Evolutionary conservation across 352 stramenopile genomes (phyloP).

Genomic region (Globisporangium iwayamae): DNA sequence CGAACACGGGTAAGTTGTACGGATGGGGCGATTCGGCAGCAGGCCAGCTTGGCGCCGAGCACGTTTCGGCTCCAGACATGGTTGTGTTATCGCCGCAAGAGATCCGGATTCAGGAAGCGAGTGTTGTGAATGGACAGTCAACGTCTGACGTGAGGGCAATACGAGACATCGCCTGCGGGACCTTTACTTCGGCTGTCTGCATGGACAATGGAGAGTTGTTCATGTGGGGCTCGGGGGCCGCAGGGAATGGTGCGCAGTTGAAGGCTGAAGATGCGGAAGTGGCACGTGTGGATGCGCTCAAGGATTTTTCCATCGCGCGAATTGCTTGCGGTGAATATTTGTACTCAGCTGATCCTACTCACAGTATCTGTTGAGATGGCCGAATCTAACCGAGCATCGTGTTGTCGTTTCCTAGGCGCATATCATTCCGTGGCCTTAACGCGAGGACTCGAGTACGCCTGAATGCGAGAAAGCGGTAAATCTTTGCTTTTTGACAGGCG

Average conservation of each 20-base stretch:
- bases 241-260: conserved; percentile 59
- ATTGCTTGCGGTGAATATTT: conserved; percentile 55
- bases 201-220: conserved; percentile 58
- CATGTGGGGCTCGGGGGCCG: conserved; percentile 65
- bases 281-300: conserved; percentile 34
- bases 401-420: conserved; percentile 29
- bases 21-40: conserved; percentile 77
- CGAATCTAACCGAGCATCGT: neutral
- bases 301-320: conserved; percentile 46
- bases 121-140: conserved; percentile 9
- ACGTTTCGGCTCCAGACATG: conserved; percentile 47
- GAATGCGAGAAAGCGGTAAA: conserved; percentile 11
- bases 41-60: conserved; percentile 57
- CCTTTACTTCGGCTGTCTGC: conserved; percentile 57
- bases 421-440: conserved; percentile 66
- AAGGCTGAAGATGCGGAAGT: conserved; percentile 49
- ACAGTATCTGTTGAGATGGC: neutral
- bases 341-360: neutral
- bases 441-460: conserved; percentile 44
- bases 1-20: conserved; percentile 48
- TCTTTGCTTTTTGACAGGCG: neutral
- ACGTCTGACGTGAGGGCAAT: conserved; percentile 18
- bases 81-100: conserved; percentile 47
- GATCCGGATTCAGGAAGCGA: conserved; percentile 26
- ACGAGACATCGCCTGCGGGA: conserved; percentile 49